phyloP scores from a whole-genome alignment of 1,139 yeast species.

The Taphrina pruni region DNA sequence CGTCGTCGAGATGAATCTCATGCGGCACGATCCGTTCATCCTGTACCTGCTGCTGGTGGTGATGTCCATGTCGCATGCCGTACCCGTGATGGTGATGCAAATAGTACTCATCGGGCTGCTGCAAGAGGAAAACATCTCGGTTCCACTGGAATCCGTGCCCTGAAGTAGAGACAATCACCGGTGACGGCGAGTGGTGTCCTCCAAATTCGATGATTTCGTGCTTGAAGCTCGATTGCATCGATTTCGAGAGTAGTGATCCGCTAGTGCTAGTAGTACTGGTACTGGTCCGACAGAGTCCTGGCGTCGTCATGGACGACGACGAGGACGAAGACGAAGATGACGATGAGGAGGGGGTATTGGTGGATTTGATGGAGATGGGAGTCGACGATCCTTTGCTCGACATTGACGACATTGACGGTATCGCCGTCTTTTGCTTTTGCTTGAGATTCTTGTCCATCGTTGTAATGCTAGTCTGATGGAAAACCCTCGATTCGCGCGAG shows the following conservation, averaged over 20 bases:
- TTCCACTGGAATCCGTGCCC: conserved; percentile 24
- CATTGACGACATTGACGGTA: not conserved
- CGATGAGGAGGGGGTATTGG: not conserved
- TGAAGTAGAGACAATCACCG: conserved; percentile 20
- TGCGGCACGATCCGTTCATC: conserved; percentile 24
- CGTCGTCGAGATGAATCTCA: conserved; percentile 24
- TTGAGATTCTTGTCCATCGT: conserved; percentile 15
- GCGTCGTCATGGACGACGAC: conserved; percentile 4
- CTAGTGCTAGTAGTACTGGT: not conserved
- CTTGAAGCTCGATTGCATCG: conserved; percentile 13
- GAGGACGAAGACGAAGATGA: not conserved
- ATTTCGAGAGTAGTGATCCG: conserved; percentile 5
- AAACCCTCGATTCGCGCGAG: not conserved
- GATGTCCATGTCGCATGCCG: not conserved
- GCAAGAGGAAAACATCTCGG: conserved; percentile 22
- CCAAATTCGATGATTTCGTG: conserved; percentile 25
- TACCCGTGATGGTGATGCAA: not conserved
- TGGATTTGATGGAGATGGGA: conserved; percentile 12
- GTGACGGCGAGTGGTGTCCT: conserved; percentile 1
- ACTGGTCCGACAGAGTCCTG: not conserved
- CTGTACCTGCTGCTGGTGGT: not conserved
- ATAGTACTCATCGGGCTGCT: conserved; percentile 7
- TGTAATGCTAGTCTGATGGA: too few relatives aligned
- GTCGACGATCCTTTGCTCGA: conserved; percentile 1
- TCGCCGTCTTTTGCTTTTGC: conserved; percentile 6